Percentiles rank a stretch among this genome's conserved stretches.
phyloP scores from a whole-genome alignment of 2,329 filamentous ascomycete genomes.

The Fusarium succisae region DNA sequence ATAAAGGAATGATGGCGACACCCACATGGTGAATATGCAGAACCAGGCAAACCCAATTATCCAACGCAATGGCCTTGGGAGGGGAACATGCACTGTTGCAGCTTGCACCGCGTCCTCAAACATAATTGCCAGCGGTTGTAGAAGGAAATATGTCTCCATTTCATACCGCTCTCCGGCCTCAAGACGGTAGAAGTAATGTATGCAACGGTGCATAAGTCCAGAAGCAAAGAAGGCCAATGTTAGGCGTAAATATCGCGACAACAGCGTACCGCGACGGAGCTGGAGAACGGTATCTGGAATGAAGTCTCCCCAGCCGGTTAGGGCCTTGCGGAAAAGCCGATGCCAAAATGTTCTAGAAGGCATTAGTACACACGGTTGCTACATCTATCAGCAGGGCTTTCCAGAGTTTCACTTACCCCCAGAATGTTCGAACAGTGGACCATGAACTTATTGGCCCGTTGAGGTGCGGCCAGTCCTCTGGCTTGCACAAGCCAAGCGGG shows the following conservation, averaged over 20 bases:
- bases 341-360: background rate
- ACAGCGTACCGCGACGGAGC: background rate
- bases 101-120: background rate
- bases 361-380: background rate
- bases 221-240: background rate
- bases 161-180: background rate
- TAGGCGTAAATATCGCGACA: background rate
- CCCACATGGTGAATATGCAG: background rate
- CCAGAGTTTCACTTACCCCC: background rate
- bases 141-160: background rate
- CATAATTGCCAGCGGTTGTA: background rate
- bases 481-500: background rate
- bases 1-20: background rate
- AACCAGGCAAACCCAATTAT: background rate
- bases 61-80: background rate
- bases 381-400: fast-evolving
- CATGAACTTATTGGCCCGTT: background rate
- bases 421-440: conserved; percentile 1
- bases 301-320: background rate
- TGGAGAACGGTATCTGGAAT: background rate
- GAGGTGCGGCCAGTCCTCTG: conserved; percentile 2
- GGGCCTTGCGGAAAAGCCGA: background rate
- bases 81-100: fast-evolving
- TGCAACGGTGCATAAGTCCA: background rate
- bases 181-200: background rate